phyloP scores from a whole-genome alignment of 2,329 filamentous ascomycete genomes.

The Colletotrichum noveboracense region DNA sequence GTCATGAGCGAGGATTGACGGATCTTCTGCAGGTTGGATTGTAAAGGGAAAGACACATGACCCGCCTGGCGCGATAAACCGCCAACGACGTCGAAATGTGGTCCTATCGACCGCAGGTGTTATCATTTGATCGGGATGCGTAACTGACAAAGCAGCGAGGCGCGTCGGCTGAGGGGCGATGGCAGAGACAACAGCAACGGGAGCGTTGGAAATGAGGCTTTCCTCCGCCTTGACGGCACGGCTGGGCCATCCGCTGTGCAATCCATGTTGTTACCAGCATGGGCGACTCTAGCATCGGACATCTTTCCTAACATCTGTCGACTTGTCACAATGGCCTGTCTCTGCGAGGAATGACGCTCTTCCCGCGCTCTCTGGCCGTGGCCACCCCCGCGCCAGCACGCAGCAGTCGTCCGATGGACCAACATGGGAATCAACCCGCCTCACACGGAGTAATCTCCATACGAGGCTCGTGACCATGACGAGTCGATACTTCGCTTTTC shows the following conservation, averaged over 20 bases:
- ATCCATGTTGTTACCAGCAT: neutral
- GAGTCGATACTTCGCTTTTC: neutral
- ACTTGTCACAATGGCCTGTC: constrained; percentile 9
- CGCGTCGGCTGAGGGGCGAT: neutral
- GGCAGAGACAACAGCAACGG: neutral
- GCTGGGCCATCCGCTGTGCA: neutral
- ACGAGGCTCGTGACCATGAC: neutral
- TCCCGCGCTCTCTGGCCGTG: neutral
- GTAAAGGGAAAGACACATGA: neutral
- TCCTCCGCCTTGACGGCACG: neutral
- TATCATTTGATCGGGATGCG: neutral
- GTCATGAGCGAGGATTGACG: neutral
- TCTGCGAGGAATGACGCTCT: neutral
- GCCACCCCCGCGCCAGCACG: neutral
- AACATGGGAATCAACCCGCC: neutral
- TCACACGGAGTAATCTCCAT: neutral
- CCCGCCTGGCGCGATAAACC: neutral
- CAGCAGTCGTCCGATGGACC: constrained; percentile 9
- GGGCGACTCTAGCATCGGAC: neutral
- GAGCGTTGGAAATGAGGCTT: neutral
- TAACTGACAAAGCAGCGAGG: neutral
- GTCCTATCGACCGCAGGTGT: neutral
- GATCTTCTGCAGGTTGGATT: constrained; percentile 2
- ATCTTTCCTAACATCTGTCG: neutral
- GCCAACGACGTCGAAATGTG: neutral